phyloP scores from a whole-genome alignment of 108 stramenopile species.

The Halocafeteria seosinensis region DNA sequence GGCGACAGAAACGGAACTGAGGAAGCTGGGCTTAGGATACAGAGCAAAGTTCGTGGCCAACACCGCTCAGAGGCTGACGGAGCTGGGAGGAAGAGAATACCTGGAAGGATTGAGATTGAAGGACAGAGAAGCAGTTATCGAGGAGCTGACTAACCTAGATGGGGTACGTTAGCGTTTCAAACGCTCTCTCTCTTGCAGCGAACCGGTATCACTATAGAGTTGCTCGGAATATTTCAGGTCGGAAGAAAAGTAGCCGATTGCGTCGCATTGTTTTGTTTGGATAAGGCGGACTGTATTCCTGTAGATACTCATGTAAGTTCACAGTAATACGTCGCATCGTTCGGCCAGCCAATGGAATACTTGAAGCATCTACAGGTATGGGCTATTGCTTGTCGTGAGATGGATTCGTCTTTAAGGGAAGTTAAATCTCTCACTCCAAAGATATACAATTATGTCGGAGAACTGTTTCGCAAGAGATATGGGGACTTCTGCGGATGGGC shows the following conservation, averaged over 20 bases:
- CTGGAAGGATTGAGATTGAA: no score
- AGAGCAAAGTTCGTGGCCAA: slow-evolving; percentile 71
- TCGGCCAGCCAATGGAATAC: no score
- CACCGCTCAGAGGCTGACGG: slow-evolving; percentile 22
- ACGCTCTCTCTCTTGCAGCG: no score
- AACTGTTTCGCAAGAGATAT: slow-evolving; percentile 72
- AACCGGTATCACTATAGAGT: no score
- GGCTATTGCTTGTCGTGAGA: slow-evolving; percentile 77
- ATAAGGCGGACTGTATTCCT: slow-evolving; percentile 64
- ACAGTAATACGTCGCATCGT: no score
- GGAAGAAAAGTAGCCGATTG: slow-evolving; percentile 97
- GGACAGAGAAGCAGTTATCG: no score
- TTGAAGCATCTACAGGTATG: no score
- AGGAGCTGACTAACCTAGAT: no score
- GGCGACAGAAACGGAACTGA: slow-evolving; percentile 39
- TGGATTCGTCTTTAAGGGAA: slow-evolving; percentile 36
- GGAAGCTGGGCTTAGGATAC: slow-evolving; percentile 73
- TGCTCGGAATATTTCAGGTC: no score
- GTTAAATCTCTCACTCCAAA: slow-evolving; percentile 74
- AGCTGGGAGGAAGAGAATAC: slow-evolving; percentile 41
- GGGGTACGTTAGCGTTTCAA: no score
- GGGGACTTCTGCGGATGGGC: slow-evolving; percentile 82
- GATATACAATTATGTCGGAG: slow-evolving; percentile 68
- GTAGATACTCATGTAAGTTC: slow-evolving; percentile 90
- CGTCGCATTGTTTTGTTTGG: slow-evolving; percentile 81